These are phyloP conservation scores for Trichoderma oligosporum DNA, from an alignment of 2,329 filamentous ascomycete species.

Conservation along the genomic window DNA sequence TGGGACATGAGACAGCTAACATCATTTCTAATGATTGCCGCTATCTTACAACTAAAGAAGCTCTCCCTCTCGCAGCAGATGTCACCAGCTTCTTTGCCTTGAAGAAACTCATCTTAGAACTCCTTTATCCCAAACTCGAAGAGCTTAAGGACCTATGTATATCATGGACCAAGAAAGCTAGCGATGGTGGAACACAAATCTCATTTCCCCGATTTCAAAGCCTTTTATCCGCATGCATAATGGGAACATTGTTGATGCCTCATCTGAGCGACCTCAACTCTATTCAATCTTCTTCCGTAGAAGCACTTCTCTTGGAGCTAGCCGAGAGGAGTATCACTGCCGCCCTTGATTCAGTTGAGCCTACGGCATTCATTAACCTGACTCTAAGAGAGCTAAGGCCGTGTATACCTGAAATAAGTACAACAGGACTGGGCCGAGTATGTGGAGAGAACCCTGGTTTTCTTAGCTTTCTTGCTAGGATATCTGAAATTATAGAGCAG, in stretches of 20 bases:
- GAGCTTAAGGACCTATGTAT: conserved; percentile 46
- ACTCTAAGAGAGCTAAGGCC: conserved; percentile 43
- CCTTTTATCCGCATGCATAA: conserved; percentile 46
- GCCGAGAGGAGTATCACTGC: conserved; percentile 40
- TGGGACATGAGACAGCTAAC: conserved; percentile 33
- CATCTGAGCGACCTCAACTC: conserved; percentile 47
- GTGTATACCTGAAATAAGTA: conserved; percentile 45
- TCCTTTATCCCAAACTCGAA: conserved; percentile 51
- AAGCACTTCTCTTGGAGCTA: conserved; percentile 40
- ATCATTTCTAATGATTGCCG: background rate
- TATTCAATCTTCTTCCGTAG: conserved; percentile 47
- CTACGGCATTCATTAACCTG: conserved; percentile 43
- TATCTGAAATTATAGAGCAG: conserved; percentile 32
- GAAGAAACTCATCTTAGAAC: conserved; percentile 51
- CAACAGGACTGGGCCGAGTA: conserved; percentile 37
- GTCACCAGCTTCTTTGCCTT: conserved; percentile 38
- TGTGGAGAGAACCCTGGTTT: conserved; percentile 39
- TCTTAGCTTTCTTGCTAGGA: conserved; percentile 40
- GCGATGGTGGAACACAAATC: conserved; percentile 47
- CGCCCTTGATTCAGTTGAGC: conserved; percentile 44
- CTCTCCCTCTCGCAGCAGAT: conserved; percentile 29
- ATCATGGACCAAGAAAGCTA: conserved; percentile 44
- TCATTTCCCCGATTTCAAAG: conserved; percentile 53
- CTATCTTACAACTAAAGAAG: conserved; percentile 12
- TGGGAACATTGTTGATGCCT: conserved; percentile 45